These are phyloP conservation scores for Capronia coronata DNA, from an alignment of 2,329 filamentous ascomycete genomes.

Conservation along the genomic window DNA sequence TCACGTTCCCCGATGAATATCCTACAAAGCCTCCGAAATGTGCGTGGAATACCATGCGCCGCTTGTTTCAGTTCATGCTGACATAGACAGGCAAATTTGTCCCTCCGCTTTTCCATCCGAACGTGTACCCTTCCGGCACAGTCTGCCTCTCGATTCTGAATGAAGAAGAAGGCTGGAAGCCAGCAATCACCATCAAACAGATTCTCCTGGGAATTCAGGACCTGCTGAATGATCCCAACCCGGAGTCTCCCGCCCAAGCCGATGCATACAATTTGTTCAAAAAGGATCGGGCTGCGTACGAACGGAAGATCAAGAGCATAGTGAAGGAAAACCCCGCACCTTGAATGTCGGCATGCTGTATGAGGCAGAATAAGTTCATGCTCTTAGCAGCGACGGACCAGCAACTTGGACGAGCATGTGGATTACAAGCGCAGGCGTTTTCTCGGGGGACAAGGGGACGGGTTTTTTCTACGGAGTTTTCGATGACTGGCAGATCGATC, in stretches of 20 bases:
- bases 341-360: slow-evolving; percentile 8
- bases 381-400: background rate
- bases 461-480: background rate
- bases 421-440: slow-evolving; percentile 14
- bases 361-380: background rate
- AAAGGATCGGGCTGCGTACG: slow-evolving; percentile 79
- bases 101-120: slow-evolving; percentile 93
- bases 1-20: slow-evolving; percentile 94
- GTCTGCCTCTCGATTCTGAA: slow-evolving; percentile 96
- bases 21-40: slow-evolving; percentile 98
- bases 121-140: slow-evolving; percentile 96
- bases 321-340: slow-evolving; percentile 81
- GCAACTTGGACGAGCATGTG: slow-evolving; percentile 8
- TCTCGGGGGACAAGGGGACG: slow-evolving; percentile 4
- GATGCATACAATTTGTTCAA: slow-evolving; percentile 97
- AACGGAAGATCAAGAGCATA: slow-evolving; percentile 76
- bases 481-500: slow-evolving; percentile 4
- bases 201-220: slow-evolving; percentile 95
- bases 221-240: slow-evolving; percentile 91
- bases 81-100: slow-evolving; percentile 74
- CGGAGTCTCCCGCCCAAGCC: slow-evolving; percentile 91
- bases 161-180: slow-evolving; percentile 98
- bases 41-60: slow-evolving; percentile 43
- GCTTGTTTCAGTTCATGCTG: slow-evolving; percentile 15
- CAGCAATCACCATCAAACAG: slow-evolving; percentile 96